Base-by-base conservation (phyloP, 129 eudicot species). In the Heracleum sosnowskyi region DNA sequence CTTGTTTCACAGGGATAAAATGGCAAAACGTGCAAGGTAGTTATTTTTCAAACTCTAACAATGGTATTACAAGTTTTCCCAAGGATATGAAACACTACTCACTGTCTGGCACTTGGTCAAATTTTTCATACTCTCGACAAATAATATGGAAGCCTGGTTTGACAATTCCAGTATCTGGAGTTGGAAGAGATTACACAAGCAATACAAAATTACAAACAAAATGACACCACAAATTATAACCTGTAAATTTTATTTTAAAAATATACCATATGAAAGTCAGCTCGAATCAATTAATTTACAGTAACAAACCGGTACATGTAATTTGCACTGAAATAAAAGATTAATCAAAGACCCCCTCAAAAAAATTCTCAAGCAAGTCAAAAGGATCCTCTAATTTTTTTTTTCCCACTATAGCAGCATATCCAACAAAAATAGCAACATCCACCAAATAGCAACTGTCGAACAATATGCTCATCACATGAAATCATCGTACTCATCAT, bases 401-500 rank as follows among this genome's bases (percentile, higher is more conserved):
- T 40, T n/a, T n/a, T n/a, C n/a, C n/a, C 76, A 42, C 76, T 73
- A 22, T 24, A 42, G 47, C 42, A 37, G 34, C 42, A 70, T 16
- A 35, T 70, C 44, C 22, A n/a, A 35, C 35, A 60, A 81, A 72
- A 69, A 86, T 51, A 70, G 55, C 15, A 33, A 39, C n/a, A 74
- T 26, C 34, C 40, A 17, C 35, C 62, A 1, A 46, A 33, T 42
- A 18, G 17, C 22, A 47, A 15, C 39, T 2, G 22, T 74, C 79
- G 29, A 55, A 29, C 13, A 24, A 55, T 55, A 55, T 24, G 64
- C 29, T 55, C 13, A 55, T 95, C 96, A 95, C 98, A 95, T 91
- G 77, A 95, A 95, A 84, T 95, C 98, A 76, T 80, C 98, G 62
- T 80, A 81, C 47, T 95, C 97, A 29, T 95, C 98, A 41, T 42